A percentile compares a stretch with the other conserved stretches of the same genome.
These are phyloP conservation scores for Xylariales sp. DNA, from an alignment of 2,329 filamentous ascomycete species.

Conservation along the genomic window DNA sequence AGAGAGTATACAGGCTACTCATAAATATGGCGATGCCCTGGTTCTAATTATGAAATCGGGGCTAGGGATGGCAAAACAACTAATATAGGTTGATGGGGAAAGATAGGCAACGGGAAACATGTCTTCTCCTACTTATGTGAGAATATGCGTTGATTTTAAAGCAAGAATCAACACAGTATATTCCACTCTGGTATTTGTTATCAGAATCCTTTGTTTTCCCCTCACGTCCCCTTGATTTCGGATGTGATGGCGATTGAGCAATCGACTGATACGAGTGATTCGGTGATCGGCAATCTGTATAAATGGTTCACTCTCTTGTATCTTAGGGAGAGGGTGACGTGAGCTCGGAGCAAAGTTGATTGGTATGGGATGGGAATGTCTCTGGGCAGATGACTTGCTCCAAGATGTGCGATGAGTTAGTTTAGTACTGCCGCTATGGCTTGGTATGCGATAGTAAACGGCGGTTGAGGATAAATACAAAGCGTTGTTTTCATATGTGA, in stretches of 20 bases:
- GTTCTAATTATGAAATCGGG: background rate
- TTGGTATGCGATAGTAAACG: conserved; percentile 2
- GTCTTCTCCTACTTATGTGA: background rate
- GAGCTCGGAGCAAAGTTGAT: background rate
- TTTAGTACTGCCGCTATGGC: background rate
- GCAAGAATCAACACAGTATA: conserved; percentile 4
- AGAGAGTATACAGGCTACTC: background rate
- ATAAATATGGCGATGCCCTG: background rate
- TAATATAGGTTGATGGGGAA: background rate
- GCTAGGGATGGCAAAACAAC: background rate
- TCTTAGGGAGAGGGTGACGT: background rate
- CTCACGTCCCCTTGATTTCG: background rate
- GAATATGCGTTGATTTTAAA: conserved; percentile 11
- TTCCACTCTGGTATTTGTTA: background rate
- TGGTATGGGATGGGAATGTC: background rate
- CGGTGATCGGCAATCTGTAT: conserved; percentile 2
- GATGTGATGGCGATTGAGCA: conserved; percentile 16
- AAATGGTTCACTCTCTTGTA: conserved; percentile 10
- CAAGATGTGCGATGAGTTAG: conserved; percentile 21
- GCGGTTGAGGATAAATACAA: conserved; percentile 4
- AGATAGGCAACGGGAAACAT: background rate
- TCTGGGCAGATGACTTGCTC: background rate
- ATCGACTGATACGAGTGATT: conserved; percentile 7
- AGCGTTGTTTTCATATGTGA: conserved; percentile 21
- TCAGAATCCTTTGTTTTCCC: background rate